Evolutionary conservation across 106 monocot species (phyloP).

Genomic region (Dendrobium catenatum): DNA sequence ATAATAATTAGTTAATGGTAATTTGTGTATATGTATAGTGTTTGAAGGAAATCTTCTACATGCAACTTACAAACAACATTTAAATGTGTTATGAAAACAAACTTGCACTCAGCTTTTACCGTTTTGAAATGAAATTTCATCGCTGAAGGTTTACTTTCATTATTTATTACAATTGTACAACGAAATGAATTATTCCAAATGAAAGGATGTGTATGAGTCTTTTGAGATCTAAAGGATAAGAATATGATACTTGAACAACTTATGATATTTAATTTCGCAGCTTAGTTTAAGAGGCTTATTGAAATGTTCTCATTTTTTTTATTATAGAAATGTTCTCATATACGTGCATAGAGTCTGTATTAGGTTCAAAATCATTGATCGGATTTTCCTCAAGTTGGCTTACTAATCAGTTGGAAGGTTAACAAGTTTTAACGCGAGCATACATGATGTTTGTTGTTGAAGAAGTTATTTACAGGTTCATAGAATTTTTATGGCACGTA

Average conservation of each 20-base stretch:
- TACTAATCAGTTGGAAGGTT: too few species aligned
- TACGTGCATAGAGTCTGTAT: neutral
- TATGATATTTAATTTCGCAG: neutral
- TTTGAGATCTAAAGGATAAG: neutral
- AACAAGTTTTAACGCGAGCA: too few species aligned
- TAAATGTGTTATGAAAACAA: too few species aligned
- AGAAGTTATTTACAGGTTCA: too few species aligned
- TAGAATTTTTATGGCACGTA: too few species aligned
- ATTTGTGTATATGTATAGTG: too few species aligned
- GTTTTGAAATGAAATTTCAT: neutral
- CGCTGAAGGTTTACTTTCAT: neutral
- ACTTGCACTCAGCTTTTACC: neutral
- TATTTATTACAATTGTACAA: neutral
- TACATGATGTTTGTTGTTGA: too few species aligned
- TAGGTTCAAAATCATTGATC: neutral
- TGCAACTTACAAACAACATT: too few species aligned
- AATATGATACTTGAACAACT: neutral
- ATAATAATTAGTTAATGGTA: too few species aligned
- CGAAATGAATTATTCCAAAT: neutral
- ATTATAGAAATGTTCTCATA: neutral
- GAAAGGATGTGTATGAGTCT: neutral
- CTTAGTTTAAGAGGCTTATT: neutral
- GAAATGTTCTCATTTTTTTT: neutral
- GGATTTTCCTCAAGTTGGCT: too few species aligned
- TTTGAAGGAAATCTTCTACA: too few species aligned